These are phyloP conservation scores for Diaporthe caulivora DNA, from an alignment of 2,329 filamentous ascomycete genomes.

Conservation along the genomic window DNA sequence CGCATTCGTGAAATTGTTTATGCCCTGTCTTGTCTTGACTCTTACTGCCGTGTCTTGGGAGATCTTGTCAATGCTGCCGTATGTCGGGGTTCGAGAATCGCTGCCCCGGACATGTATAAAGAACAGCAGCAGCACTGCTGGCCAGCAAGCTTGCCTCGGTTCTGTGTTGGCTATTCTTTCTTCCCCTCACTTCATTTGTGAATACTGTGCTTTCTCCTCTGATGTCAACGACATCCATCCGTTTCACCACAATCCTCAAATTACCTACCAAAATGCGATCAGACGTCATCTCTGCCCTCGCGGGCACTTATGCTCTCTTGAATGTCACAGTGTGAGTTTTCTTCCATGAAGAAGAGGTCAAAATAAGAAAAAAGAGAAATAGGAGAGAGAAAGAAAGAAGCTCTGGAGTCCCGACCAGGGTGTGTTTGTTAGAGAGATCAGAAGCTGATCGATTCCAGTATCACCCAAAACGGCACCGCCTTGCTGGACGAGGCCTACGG, in stretches of 20 bases:
- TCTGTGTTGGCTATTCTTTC: not conserved
- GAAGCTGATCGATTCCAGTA: not conserved
- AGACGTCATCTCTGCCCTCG: conserved; percentile 24
- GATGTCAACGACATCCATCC: not conserved
- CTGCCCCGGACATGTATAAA: not conserved
- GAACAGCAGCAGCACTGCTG: not conserved
- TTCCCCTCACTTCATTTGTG: too few species aligned
- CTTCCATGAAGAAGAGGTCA: too few species aligned
- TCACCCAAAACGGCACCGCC: conserved; percentile 36
- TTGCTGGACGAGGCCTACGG: conserved; percentile 42
- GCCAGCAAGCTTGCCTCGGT: not conserved
- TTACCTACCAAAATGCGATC: not conserved
- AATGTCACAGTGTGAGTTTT: conserved; percentile 22
- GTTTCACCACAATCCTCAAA: not conserved
- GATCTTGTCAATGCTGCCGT: not conserved
- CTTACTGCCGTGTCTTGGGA: not conserved
- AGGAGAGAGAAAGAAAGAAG: too few species aligned
- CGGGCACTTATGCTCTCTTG: conserved; percentile 27
- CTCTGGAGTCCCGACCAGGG: too few species aligned
- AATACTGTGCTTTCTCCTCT: not conserved
- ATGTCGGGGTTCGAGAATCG: not conserved
- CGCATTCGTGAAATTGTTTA: conserved; percentile 24
- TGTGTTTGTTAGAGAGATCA: too few species aligned
- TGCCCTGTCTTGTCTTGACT: not conserved
- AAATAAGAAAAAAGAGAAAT: too few species aligned